Conservation (phyloP, 2,329 filamentous ascomycete genomes). For the Aspergillus pseudoglaucus region DNA sequence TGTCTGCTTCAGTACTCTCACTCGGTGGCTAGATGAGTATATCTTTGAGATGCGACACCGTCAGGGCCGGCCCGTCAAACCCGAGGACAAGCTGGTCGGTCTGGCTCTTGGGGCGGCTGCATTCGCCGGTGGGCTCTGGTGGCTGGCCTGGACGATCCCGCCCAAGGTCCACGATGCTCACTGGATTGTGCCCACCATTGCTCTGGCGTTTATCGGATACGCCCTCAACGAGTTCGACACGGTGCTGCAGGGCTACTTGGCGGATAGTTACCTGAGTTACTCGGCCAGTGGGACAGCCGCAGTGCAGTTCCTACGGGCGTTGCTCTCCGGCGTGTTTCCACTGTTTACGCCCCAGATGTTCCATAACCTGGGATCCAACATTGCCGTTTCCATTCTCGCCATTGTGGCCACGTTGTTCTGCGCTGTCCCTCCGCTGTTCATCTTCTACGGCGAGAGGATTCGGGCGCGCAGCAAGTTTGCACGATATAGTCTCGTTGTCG, state of each 20-base stretch:
- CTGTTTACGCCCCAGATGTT: constrained; percentile 40
- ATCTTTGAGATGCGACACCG: constrained; percentile 20
- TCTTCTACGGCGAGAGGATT: constrained; percentile 31
- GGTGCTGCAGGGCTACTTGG: constrained; percentile 38
- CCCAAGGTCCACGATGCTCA: constrained; percentile 26
- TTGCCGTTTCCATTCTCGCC: constrained; percentile 37
- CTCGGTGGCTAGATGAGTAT: constrained; percentile 38
- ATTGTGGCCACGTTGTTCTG: constrained; percentile 38
- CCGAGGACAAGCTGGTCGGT: constrained; percentile 45
- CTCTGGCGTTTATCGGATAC: constrained; percentile 42
- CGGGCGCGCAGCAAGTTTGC: constrained; percentile 33
- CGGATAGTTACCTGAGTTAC: constrained; percentile 41
- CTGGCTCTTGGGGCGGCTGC: constrained; percentile 42
- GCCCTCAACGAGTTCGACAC: constrained; percentile 43
- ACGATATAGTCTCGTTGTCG: constrained; percentile 25
- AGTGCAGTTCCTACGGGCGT: constrained; percentile 34
- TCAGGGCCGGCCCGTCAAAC: constrained; percentile 21
- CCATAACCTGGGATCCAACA: constrained; percentile 30
- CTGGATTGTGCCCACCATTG: constrained; percentile 37
- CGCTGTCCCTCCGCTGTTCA: constrained; percentile 31
- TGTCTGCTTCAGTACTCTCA: constrained; percentile 36
- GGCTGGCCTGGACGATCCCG: constrained; percentile 45
- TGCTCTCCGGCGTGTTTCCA: constrained; percentile 35
- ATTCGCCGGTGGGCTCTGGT: constrained; percentile 42
- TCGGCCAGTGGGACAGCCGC: constrained; percentile 41